A percentile compares a stretch with the other conserved stretches of the same genome.
These are phyloP conservation scores for Pezicula neosporulosa DNA, from an alignment of 2,329 filamentous ascomycete species.

Conservation along the genomic window DNA sequence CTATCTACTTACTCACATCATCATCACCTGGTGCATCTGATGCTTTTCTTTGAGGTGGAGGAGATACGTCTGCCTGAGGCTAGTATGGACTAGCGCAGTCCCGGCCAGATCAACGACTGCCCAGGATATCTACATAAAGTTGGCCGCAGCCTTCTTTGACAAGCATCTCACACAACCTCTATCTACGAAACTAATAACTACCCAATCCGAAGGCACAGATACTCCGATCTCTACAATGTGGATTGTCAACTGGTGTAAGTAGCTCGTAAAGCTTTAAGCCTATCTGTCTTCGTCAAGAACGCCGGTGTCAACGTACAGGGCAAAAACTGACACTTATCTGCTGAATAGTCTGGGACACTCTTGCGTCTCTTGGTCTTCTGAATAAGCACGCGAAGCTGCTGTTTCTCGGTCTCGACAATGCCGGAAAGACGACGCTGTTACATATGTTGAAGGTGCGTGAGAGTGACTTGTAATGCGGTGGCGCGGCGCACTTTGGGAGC, in stretches of 20 bases:
- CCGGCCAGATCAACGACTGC: too few relatives aligned
- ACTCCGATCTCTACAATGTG: constrained; percentile 58
- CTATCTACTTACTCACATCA: too few relatives aligned
- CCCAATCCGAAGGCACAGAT: not conserved
- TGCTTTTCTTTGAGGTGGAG: too few relatives aligned
- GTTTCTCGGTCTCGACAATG: constrained; percentile 91
- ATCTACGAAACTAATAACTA: not conserved
- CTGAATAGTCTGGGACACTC: constrained; percentile 75
- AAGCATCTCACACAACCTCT: not conserved
- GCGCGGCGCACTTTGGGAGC: not conserved
- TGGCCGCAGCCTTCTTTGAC: not conserved
- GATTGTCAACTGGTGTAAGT: constrained; percentile 94
- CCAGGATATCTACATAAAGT: too few relatives aligned
- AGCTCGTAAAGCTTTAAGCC: constrained; percentile 1
- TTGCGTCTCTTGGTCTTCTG: constrained; percentile 80
- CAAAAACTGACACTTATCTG: constrained; percentile 26
- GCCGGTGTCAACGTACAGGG: not conserved
- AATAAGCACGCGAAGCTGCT: constrained; percentile 97
- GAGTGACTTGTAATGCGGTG: not conserved
- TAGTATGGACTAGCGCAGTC: too few relatives aligned
- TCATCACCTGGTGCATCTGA: too few relatives aligned
- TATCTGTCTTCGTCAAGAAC: not conserved
- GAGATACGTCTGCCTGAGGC: too few relatives aligned
- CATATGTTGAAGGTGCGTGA: constrained; percentile 87
- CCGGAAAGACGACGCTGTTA: constrained; percentile 88